Evolutionary conservation across 1,284 basidiomycete genomes (phyloP).

Genomic region (Ceratobasidium sp.): DNA sequence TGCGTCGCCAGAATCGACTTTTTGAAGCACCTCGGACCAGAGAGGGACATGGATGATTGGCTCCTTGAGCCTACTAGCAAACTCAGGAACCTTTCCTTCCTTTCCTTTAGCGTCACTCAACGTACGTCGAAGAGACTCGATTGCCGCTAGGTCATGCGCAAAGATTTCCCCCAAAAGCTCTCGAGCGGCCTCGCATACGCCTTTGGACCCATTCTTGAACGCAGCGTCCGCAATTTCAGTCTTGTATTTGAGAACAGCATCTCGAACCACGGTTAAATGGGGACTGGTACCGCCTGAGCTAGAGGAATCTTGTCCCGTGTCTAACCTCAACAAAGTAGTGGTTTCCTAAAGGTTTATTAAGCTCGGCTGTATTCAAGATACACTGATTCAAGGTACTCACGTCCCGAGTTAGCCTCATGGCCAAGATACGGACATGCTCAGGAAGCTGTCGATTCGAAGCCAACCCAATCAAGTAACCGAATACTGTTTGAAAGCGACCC

Average conservation of each 20-base stretch:
- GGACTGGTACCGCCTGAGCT: neutral
- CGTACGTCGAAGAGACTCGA: constrained; percentile 1
- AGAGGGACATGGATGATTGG: constrained; percentile 13
- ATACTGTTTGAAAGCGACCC: constrained; percentile 76
- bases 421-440: constrained; percentile 10
- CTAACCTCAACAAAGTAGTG: neutral
- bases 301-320: neutral
- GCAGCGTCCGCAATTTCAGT: constrained; percentile 9
- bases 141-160: neutral
- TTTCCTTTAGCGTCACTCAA: constrained; percentile 1
- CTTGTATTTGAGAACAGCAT: constrained; percentile 30
- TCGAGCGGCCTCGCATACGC: constrained; percentile 5
- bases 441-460: constrained; percentile 1
- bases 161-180: constrained; percentile 13
- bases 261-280: neutral
- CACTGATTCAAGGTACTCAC: neutral
- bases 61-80: constrained; percentile 26
- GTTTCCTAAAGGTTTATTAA: neutral
- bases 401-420: neutral
- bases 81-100: neutral
- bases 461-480: constrained; percentile 58
- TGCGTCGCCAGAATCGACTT: constrained; percentile 7
- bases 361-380: neutral
- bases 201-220: constrained; percentile 7
- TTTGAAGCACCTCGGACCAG: constrained; percentile 24